Conservation (phyloP, 2,329 filamentous ascomycete genomes). For the Trichoderma sp. region DNA sequence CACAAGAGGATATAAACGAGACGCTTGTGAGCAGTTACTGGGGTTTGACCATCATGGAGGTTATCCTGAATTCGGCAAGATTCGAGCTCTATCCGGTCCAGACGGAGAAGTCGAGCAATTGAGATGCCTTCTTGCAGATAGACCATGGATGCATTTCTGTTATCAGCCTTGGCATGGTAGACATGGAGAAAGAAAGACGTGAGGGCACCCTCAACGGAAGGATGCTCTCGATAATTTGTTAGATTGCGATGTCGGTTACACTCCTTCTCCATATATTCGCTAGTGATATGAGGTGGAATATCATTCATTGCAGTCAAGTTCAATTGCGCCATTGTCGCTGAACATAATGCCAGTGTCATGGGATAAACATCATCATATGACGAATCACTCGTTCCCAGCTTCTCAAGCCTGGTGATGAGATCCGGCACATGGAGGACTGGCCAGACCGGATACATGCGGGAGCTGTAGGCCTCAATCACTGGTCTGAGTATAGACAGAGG, state of each 20-base stretch:
- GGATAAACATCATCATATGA: background rate
- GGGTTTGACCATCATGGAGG: background rate
- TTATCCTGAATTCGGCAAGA: background rate
- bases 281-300: background rate
- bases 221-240: conserved; percentile 14
- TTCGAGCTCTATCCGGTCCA: conserved; percentile 12
- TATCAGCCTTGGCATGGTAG: conserved; percentile 16
- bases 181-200: conserved; percentile 21
- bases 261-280: conserved; percentile 19
- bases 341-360: conserved; percentile 12
- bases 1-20: conserved; percentile 16
- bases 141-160: conserved; percentile 17
- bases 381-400: background rate
- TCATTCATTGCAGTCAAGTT: background rate
- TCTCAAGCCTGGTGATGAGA: background rate
- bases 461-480: conserved; percentile 4
- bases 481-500: conserved; percentile 4
- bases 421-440: background rate
- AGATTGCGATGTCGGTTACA: conserved; percentile 3
- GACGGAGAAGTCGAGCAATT: conserved; percentile 9
- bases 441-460: conserved; percentile 21
- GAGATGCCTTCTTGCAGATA: conserved; percentile 20
- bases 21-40: background rate
- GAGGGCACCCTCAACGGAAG: conserved; percentile 9
- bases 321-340: conserved; percentile 19